Evolutionary conservation across 2,329 filamentous ascomycete species (phyloP).

Genomic region (Aureobasidium vineae): DNA sequence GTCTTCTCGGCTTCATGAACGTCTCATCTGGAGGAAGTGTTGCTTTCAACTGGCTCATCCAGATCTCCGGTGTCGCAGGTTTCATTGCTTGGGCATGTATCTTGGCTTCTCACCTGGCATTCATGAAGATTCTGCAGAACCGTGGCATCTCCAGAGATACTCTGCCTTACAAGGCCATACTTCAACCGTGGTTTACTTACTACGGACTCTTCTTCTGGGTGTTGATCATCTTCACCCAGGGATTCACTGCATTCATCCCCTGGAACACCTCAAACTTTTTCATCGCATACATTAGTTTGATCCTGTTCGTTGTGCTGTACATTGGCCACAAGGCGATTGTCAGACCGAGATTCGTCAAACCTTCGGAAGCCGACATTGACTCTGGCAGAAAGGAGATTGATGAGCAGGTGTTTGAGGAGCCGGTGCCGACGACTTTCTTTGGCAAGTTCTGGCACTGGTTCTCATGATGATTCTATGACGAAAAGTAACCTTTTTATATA

Average conservation of each 20-base stretch:
- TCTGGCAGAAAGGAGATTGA: slow-evolving; percentile 44
- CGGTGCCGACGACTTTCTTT: slow-evolving; percentile 7
- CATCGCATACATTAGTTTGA: slow-evolving; percentile 71
- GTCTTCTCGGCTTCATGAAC: slow-evolving; percentile 71
- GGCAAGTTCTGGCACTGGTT: slow-evolving; percentile 22
- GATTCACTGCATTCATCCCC: slow-evolving; percentile 46
- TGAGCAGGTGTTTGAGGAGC: slow-evolving; percentile 31
- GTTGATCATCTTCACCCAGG: slow-evolving; percentile 51
- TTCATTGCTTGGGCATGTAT: slow-evolving; percentile 72
- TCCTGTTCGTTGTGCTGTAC: slow-evolving; percentile 67
- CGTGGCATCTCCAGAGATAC: slow-evolving; percentile 66
- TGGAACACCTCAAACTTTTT: slow-evolving; percentile 72
- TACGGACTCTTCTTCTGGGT: slow-evolving; percentile 65
- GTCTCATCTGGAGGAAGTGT: slow-evolving; percentile 64
- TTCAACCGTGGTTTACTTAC: slow-evolving; percentile 62
- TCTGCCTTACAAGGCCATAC: slow-evolving; percentile 66
- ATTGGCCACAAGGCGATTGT: slow-evolving; percentile 69
- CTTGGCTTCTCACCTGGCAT: slow-evolving; percentile 66
- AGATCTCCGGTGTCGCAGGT: slow-evolving; percentile 50
- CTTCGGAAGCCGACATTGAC: slow-evolving; percentile 45
- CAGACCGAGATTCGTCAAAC: slow-evolving; percentile 42
- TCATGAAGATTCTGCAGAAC: slow-evolving; percentile 60
- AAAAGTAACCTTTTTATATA: slow-evolving; percentile 2
- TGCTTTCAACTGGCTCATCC: slow-evolving; percentile 71
- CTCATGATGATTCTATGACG: neutral